Evolutionary conservation across 139 green algal species (phyloP), one percentile per base, ranked within the genome.

Genomic region (Closterium sp.): DNA sequence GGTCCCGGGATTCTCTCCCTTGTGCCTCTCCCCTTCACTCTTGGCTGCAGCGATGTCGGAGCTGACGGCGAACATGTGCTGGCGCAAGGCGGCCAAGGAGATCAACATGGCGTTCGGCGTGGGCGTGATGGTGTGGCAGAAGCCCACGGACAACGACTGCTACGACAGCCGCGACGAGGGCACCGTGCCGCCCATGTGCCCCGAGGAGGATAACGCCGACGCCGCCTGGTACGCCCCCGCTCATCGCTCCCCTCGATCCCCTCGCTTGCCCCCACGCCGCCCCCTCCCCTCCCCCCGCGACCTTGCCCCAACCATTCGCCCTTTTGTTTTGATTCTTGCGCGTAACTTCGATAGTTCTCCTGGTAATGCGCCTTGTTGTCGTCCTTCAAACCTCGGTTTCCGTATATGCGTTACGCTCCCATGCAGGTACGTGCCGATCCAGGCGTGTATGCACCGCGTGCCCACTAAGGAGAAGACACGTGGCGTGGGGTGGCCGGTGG

Each of bases 71-170:
- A 81, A 33, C 19, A 92, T 92, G 83, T 92, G 89, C 86, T 92
- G 89, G 89, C 90, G 55, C 36, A 31, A 32, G 31, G 85, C 90
- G 34, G 83, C 30, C 10, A 90, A 83, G 83, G 90, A 76, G 33
- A 34, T 69, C 28, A 88, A 93, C 31, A 33, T 33, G 30, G 83
- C 83, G 30, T 34, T 86, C 30, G 83, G 83, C 83, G 66, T 69
- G 16, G 90, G 87, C 33, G 36, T 92, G 33, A 89, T 34, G 28
- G 35, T 93, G 23, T 93, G 90, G 90, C 87, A 88, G 76, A 93
- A 93, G 88, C 87, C 90, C 30, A 87, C 34, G 12, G 86, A 93
- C 86, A 93, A 93, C 35, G 38, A 85, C 21, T 93, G 86, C 36
- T 88, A 92, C n/a, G 90, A 93, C 43, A 43, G 66, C 28, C 83